Evolutionary conservation across 2,329 filamentous ascomycete genomes (phyloP), one percentile per base, ranked within the genome.

Genomic region (Trichoderma sp.): DNA sequence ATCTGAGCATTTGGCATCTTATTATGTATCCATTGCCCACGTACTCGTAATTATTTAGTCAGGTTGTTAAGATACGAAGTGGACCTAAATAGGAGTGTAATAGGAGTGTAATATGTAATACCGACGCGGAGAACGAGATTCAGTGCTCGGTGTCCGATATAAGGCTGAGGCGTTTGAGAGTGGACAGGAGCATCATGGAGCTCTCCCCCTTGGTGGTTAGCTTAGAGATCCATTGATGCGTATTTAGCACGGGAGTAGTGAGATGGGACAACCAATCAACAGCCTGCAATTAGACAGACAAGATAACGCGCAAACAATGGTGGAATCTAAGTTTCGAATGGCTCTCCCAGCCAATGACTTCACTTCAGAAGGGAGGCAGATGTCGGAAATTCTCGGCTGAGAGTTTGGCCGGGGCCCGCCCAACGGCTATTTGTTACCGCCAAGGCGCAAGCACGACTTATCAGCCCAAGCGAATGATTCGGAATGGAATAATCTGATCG

Each of bases 321-420:
- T 21, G n/a, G 32, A 53, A 53, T 61, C 30, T 36, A 61, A 21
- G 43, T 34, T 30, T 70, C 15, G 56, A 61, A 30, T 18, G 24
- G 47, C 26, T 39, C 30, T 39, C 14, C 15, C 24, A 67, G 43
- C 66, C 57, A 61, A 51, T 70, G 57, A 36, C 9, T 43, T 70
- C 30, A 36, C 9, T 30, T 69, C 8, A 34, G 56, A 47, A 12
- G 47, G 24, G 28, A 43, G n/a, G 30, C 9, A 34, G 21, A 53
- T n/a, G 15, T 61, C 67, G 67, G 67, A 15, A 70, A 53, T 70
- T 70, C 36, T 70, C 67, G 67, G 67, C 43, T 62, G 4, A 36
- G 21, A 14, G 14, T 32, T 14, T 26, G 21, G n/a, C 63, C 15
- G 47, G 36, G 36, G 1, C 18, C 64, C 51, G 30, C 39, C 9